Conservation (phyloP, 345 rosid species). For the Heritiera fomes region DNA sequence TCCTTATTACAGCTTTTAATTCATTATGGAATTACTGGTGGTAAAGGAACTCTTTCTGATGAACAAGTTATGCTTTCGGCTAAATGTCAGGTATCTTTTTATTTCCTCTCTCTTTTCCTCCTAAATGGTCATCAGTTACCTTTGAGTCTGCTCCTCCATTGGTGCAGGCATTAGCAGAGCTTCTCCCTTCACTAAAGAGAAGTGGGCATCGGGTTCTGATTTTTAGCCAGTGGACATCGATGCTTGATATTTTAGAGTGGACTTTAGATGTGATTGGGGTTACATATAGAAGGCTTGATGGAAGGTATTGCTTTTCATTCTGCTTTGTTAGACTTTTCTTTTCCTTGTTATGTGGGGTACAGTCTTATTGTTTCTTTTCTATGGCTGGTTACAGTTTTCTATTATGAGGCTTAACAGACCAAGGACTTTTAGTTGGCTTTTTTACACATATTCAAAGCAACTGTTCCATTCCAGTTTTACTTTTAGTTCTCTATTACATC, state of each 20-base stretch:
- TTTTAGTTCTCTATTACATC: not conserved
- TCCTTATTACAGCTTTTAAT: conserved; percentile 62
- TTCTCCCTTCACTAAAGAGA: conserved; percentile 69
- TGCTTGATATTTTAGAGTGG: conserved; percentile 98
- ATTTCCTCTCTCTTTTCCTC: not conserved
- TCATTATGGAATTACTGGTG: conserved; percentile 50
- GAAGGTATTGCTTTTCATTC: conserved; percentile 50
- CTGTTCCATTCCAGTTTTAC: not conserved
- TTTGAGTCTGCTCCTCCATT: not conserved
- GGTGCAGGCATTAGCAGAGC: conserved; percentile 72
- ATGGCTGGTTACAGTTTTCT: not conserved
- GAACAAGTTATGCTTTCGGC: conserved; percentile 92
- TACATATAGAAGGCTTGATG: conserved; percentile 91
- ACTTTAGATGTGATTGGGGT: conserved; percentile 83
- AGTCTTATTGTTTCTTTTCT: not conserved
- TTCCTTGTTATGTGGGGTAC: not conserved
- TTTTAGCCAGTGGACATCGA: conserved; percentile 99
- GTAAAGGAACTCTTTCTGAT: conserved; percentile 72
- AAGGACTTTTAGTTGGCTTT: not conserved
- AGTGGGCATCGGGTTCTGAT: conserved; percentile 83
- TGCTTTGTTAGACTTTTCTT: not conserved
- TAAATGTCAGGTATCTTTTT: conserved; percentile 67
- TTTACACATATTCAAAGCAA: not conserved
- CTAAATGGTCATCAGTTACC: not conserved
- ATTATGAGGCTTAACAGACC: not conserved